Evolutionary conservation across 441 rosid species (phyloP).

Genomic region (Omphalea diandra): DNA sequence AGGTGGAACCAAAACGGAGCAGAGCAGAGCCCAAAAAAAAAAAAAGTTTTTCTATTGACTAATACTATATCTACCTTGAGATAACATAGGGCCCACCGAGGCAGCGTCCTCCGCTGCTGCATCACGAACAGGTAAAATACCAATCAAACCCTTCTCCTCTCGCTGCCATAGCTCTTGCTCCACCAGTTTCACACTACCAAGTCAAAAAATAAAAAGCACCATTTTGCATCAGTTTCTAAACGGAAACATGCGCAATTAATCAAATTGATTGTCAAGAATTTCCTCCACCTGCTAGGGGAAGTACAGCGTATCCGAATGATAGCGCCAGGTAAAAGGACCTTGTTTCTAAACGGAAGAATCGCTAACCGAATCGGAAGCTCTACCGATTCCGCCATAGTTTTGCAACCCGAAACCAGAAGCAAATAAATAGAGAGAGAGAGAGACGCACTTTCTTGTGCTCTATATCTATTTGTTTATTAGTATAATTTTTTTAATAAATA

Average conservation of each 20-base stretch:
- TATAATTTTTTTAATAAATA: too few species aligned
- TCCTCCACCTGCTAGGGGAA: slow-evolving; percentile 79
- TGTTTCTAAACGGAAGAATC: slow-evolving; percentile 95
- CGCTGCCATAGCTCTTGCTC: slow-evolving; percentile 99
- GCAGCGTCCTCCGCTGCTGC: slow-evolving; percentile 33
- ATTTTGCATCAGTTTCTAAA: too few species aligned
- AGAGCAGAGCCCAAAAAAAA: neutral
- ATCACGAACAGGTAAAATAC: slow-evolving; percentile 93
- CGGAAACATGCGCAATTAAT: too few species aligned
- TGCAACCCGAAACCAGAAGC: neutral
- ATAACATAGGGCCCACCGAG: slow-evolving; percentile 45
- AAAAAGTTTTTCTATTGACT: neutral
- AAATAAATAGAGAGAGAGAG: neutral
- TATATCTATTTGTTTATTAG: too few species aligned
- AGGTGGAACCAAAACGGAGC: neutral
- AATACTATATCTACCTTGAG: slow-evolving; percentile 46
- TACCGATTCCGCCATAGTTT: slow-evolving; percentile 77
- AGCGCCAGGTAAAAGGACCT: slow-evolving; percentile 97
- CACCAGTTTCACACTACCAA: slow-evolving; percentile 83
- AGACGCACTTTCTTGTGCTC: too few species aligned
- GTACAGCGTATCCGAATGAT: slow-evolving; percentile 98
- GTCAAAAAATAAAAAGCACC: slow-evolving; percentile 30
- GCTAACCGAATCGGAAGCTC: slow-evolving; percentile 92
- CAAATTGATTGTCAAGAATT: neutral
- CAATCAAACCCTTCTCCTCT: slow-evolving; percentile 93